Percentiles rank a stretch among this genome's conserved stretches.
Evolutionary conservation across 805 yeast genomes (phyloP).

Genomic region (Maudiozyma saulgeensis): DNA sequence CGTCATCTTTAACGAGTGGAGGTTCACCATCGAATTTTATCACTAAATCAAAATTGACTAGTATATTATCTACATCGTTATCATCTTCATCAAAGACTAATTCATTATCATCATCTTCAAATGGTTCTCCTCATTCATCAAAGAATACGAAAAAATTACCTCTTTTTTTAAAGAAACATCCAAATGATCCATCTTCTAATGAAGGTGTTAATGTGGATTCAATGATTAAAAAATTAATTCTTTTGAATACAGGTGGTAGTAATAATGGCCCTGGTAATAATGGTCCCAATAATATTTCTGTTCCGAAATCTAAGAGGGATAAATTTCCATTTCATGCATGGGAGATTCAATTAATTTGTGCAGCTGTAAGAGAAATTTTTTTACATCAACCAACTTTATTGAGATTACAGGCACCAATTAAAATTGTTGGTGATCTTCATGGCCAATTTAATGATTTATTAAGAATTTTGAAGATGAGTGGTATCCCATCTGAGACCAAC

Average conservation of each 20-base stretch:
- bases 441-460: conserved; percentile 92
- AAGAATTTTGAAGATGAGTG: conserved; percentile 86
- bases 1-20: conserved; percentile 3
- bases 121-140: background rate
- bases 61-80: conserved; percentile 2
- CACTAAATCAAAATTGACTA: conserved; percentile 1
- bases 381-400: conserved; percentile 55
- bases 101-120: conserved; percentile 1
- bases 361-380: conserved; percentile 50
- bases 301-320: conserved; percentile 17
- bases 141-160: conserved; percentile 3
- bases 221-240: conserved; percentile 51
- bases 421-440: conserved; percentile 87
- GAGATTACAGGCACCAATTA: conserved; percentile 66
- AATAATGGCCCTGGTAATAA: conserved; percentile 9
- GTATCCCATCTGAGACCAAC: conserved; percentile 89
- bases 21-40: conserved; percentile 1
- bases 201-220: conserved; percentile 45
- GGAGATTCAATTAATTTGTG: conserved; percentile 50
- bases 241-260: conserved; percentile 24
- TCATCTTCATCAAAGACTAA: background rate
- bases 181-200: conserved; percentile 21
- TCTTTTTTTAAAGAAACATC: conserved; percentile 22
- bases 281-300: conserved; percentile 15
- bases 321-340: conserved; percentile 38